Conservation (phyloP, 805 yeast species). For the Priceomyces fermenticarens region DNA sequence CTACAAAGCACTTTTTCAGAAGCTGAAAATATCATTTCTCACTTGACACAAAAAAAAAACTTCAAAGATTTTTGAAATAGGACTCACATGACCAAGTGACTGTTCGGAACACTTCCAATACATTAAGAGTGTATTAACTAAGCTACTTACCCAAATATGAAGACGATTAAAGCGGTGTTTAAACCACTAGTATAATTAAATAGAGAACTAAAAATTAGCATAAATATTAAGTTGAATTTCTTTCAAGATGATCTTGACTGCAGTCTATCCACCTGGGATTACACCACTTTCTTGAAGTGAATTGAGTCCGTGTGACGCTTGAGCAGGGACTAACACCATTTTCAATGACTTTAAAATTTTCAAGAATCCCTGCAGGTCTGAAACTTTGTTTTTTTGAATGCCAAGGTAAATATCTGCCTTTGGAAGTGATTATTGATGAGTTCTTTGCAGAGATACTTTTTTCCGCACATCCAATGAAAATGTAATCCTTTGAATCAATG, state of each 20-base stretch:
- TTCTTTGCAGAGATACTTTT: conserved; percentile 3
- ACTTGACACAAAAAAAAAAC: conserved; percentile 1
- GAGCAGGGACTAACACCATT: conserved; percentile 37
- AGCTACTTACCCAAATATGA: too few relatives aligned
- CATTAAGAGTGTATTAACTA: too few relatives aligned
- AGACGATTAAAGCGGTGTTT: too few relatives aligned
- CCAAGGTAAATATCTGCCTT: conserved; percentile 26
- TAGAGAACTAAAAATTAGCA: too few relatives aligned
- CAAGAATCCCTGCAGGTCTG: conserved; percentile 35
- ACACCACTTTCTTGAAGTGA: conserved; percentile 51
- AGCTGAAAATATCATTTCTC: conserved; percentile 1
- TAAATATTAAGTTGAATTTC: too few relatives aligned
- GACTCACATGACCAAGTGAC: conserved; percentile 2
- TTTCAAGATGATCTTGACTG: conserved; percentile 1
- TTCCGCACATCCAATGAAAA: conserved; percentile 19
- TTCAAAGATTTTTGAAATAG: not conserved
- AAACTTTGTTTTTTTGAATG: conserved; percentile 12
- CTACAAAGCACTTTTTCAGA: too few relatives aligned
- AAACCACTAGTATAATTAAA: too few relatives aligned
- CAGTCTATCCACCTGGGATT: conserved; percentile 41
- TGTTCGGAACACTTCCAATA: too few relatives aligned
- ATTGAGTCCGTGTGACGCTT: conserved; percentile 41
- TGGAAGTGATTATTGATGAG: conserved; percentile 15
- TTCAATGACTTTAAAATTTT: conserved; percentile 12
- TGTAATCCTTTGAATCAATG: conserved; percentile 19